Evolutionary conservation across 257 asterid species (phyloP), one percentile per base, ranked within the genome.

Genomic region (Nicotiana attenuata): DNA sequence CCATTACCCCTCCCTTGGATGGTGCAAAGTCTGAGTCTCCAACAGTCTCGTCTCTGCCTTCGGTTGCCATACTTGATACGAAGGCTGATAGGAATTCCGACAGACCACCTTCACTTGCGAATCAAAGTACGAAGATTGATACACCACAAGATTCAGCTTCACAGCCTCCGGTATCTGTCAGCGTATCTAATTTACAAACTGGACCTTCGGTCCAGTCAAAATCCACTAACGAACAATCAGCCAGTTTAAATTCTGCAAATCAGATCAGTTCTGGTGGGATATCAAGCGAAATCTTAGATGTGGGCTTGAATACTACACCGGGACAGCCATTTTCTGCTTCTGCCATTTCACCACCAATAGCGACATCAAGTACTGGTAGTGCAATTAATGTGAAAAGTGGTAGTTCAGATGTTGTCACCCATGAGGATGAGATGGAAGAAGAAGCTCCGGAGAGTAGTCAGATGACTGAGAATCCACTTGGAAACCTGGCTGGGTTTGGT

Each of bases 371-470:
- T 84, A 87, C 86, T 76, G 92, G 83, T 87, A 80, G 63, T 65
- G 52, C 76, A 81, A 86, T 82, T 69, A 85, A 79, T 80, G 89
- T 71, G 45, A 89, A 82, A 68, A 86, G 20, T 82, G 88, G 33
- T 11, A 80, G 81, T 67, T 86, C 88, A 64, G 85, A 85, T 88
- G 90, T 83, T 50, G 64, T 71, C 80, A 83, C 89, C 76, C 85
- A 89, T 26, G 97, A 94, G 89, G 99, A 96, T 90, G 98, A 93
- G 86, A 96, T 96, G 99, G 99, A 96, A 85, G 99, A 96, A 87
- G 99, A 94, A 84, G 94, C 97, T 77, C 95, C 98, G 17, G 98
- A 96, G 89, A 81, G 88, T 67, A 85, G 83, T 86, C 93, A 85
- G 83, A 85, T 86, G 47, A 77, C 90, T 71, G 91, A 67, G 66